Conservation (phyloP, 257 asterid species). For the Dorcoceras hygrometricum region DNA sequence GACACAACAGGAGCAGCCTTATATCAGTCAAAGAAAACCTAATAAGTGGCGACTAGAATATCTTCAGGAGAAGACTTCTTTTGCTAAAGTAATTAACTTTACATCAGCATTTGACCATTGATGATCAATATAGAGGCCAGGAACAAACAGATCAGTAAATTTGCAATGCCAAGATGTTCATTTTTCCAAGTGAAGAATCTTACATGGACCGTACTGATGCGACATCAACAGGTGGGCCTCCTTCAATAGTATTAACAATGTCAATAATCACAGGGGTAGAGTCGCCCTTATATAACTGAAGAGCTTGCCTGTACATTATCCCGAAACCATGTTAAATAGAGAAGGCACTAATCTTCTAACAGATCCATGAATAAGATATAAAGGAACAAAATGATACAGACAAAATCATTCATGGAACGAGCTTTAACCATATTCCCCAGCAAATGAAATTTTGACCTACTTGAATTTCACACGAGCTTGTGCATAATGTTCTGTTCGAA, state of each 20-base stretch:
- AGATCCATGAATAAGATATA: constrained; percentile 8
- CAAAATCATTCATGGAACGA: constrained; percentile 17
- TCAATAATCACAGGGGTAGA: constrained; percentile 71
- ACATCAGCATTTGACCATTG: constrained; percentile 9
- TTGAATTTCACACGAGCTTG: constrained; percentile 98
- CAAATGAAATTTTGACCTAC: constrained; percentile 40
- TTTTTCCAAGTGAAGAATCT: constrained; percentile 33
- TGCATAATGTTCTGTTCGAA: constrained; percentile 91
- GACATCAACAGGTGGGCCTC: constrained; percentile 96
- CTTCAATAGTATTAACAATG: constrained; percentile 86
- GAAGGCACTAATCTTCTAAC: constrained; percentile 22
- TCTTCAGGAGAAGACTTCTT: constrained; percentile 8
- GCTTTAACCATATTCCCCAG: constrained; percentile 10
- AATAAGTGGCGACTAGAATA: background rate
- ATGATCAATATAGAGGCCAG: constrained; percentile 11
- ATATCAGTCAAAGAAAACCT: background rate
- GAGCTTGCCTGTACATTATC: constrained; percentile 81
- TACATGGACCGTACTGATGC: constrained; percentile 95
- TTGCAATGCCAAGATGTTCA: constrained; percentile 3
- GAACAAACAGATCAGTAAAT: constrained; percentile 7
- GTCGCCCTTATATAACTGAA: constrained; percentile 86
- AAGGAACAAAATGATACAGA: constrained; percentile 19
- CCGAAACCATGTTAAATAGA: constrained; percentile 25
- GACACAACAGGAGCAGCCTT: constrained; percentile 4
- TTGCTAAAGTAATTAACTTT: constrained; percentile 14